Evolutionary conservation across 345 rosid species (phyloP), one percentile per base, ranked within the genome.

Genomic region (Turritis glabra): DNA sequence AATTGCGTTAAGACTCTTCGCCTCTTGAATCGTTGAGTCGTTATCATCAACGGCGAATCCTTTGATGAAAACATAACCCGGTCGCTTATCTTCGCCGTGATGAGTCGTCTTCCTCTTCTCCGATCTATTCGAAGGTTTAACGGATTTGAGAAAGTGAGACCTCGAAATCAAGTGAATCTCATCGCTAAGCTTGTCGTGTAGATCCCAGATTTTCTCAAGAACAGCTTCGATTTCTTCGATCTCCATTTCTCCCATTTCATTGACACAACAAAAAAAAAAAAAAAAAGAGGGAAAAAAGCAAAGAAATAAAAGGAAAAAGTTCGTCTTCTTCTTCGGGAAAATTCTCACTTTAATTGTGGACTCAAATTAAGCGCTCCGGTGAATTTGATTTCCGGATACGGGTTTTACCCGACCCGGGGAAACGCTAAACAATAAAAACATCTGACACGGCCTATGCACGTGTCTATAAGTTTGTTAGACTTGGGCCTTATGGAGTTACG

Each of bases 131-230:
- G 67, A 66, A 43, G 82, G 41, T 67, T 80, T 85, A 69, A 90
- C 66, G 67, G 98, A 90, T 48, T 81, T 81, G 63, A 88, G 92
- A 78, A 92, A 92, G 72, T 95, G 97, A 67, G 90, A 40, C 1
- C 96, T 84, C 12, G 98, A 89, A 74, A 90, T 87, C 19, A 90
- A 79, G 87, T 87, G 97, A 62, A 95, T 94, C 57, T 93, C 96
- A 79, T 94, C 98, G 85, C 97, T 94, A 27, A 94, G 87, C 82
- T 91, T 94, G 85, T 91, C 96, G 82, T 91, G 98, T 11, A 94
- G 83, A 81, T 91, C 98, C 92, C 98, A 94, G 46, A 94, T 91
- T 80, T 86, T 94, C 86, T 90, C 98, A 15, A 94, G 87, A 33
- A 87, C 85, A 0, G 88, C 90, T 81, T 92, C 98, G 66, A 90